Base-by-base conservation (phyloP, 306 rosid genomes). In the Medicago ruthenica region DNA sequence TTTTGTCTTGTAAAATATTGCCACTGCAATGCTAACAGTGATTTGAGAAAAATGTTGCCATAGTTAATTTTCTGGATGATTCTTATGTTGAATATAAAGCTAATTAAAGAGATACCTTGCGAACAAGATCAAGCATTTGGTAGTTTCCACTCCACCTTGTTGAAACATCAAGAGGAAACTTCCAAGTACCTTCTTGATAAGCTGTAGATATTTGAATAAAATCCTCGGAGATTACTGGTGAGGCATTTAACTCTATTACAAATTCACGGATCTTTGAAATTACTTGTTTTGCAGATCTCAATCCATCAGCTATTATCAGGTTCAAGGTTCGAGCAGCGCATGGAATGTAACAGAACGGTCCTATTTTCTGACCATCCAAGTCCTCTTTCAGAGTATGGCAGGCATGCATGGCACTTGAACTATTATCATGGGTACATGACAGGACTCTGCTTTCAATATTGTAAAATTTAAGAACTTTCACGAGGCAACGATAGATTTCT, bases 401-500 rank as follows among this genome's bases (percentile, higher is more conserved):
- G 50, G 97, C 96, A 77, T 84, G 93, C 71, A 92, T 79, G 7
- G 91, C 92, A 71, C 61, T 83, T 61, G 85, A 83, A 81, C 97
- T 95, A 57, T 85, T 92, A 76, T 95, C 97, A 78, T 95, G 97
- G 71, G 99, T 90, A 75, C 97, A 95, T n/a, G 98, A 92, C 13
- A 92, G 88, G 71, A 95, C 79, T 86, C 88, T 88, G 73, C 48
- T 84, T 79, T 92, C 99, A 67, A 95, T 89, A 79, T 89, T 86
- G 86, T 88, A 95, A 79, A 76, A 80, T 84, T 89, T 92, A 75
- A 95, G 92, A 79, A 90, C 90, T 83, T 88, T 88, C 17, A 87
- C 61, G 1, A 92, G 86, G 74, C 90, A 79, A 24, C 80, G 87
- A 88, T 88, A 86, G 72, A 95, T 88, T 86, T 90, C 98, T 3